Percentiles rank a stretch among this genome's conserved stretches.
Evolutionary conservation across 176 grass and related monocot species (phyloP).

Genomic region (Oryza rufipogon): DNA sequence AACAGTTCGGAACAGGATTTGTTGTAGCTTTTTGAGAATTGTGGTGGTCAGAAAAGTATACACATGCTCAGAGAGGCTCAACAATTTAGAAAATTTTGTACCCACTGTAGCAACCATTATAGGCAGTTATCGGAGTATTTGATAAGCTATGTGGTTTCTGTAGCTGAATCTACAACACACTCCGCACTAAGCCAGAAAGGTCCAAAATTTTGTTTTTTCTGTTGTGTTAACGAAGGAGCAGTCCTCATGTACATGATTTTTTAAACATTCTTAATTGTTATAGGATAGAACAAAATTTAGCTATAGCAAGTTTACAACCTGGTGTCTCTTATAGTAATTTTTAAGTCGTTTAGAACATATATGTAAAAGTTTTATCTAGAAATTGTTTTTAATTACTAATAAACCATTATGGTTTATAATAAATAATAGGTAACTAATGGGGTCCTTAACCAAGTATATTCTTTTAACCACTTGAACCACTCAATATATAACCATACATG

Average conservation of each 20-base stretch:
- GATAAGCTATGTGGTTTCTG: not conserved
- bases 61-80: constrained; percentile 18
- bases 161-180: not conserved
- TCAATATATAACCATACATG: too few species aligned
- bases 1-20: not conserved
- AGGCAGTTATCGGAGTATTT: not conserved
- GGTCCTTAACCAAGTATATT: too few species aligned
- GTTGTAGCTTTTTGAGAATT: constrained; percentile 24
- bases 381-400: too few species aligned
- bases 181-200: not conserved
- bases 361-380: too few species aligned
- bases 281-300: not conserved
- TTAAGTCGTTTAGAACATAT: too few species aligned
- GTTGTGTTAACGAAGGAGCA: not conserved
- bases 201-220: not conserved
- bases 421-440: too few species aligned
- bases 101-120: not conserved
- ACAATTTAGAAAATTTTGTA: constrained; percentile 24
- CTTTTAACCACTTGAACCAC: too few species aligned
- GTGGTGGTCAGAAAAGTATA: constrained; percentile 27
- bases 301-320: not conserved
- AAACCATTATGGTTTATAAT: too few species aligned
- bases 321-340: not conserved
- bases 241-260: not conserved
- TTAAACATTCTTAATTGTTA: not conserved